Percentiles rank a stretch among this genome's conserved stretches.
phyloP scores from a whole-genome alignment of 176 grass and related monocot genomes.

The Rhipidocladum racemiflorum region DNA sequence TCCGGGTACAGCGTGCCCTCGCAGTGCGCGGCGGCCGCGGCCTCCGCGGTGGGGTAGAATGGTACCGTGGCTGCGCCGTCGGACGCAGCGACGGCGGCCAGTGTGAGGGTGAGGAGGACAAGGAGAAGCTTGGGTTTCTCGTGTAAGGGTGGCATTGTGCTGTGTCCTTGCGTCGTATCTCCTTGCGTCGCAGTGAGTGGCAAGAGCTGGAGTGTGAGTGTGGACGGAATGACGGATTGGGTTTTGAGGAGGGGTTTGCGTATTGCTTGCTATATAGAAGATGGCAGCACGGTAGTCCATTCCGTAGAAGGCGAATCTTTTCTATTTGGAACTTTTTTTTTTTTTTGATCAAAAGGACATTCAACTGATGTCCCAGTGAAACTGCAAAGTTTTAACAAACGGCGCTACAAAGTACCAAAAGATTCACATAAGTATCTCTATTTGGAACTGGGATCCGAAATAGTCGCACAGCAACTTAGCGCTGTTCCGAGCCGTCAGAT shows the following conservation, averaged over 20 bases:
- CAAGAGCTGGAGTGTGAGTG: background rate
- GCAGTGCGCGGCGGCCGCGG: conserved; percentile 50
- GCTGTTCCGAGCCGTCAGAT: background rate
- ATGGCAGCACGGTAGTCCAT: background rate
- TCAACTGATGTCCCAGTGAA: too few relatives aligned
- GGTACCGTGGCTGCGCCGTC: background rate
- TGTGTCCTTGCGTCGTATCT: background rate
- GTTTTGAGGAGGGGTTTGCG: background rate
- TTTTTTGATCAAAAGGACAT: too few relatives aligned
- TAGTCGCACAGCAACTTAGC: background rate
- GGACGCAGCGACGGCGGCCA: background rate
- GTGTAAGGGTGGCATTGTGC: conserved; percentile 30
- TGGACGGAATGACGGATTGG: background rate
- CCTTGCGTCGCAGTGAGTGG: background rate
- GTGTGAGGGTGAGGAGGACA: conserved; percentile 21
- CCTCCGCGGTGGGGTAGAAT: conserved; percentile 38
- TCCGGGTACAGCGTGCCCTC: conserved; percentile 71
- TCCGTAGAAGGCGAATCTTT: background rate
- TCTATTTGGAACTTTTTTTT: background rate
- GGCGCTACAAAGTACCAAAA: too few relatives aligned
- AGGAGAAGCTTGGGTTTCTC: conserved; percentile 18
- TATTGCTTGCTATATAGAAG: background rate
- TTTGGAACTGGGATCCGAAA: background rate
- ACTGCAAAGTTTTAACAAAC: too few relatives aligned
- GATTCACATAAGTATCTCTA: too few relatives aligned